These are phyloP conservation scores for Termitomyces sp. DNA, from an alignment of 1,284 basidiomycete species.

Conservation along the genomic window DNA sequence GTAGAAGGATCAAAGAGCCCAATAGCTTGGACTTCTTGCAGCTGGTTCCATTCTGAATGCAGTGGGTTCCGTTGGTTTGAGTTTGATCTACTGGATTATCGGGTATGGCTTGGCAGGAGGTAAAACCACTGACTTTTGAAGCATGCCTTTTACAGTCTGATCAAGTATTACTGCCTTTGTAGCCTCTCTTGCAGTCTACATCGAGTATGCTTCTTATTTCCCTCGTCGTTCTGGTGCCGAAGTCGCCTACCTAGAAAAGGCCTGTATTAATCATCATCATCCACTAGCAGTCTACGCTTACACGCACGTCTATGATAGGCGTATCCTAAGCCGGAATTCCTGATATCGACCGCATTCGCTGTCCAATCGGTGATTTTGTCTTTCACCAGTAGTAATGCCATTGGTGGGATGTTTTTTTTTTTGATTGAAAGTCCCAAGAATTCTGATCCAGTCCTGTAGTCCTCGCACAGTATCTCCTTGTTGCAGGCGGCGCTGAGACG, in stretches of 20 bases:
- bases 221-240: constrained; percentile 45
- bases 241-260: constrained; percentile 43
- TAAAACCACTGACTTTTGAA: constrained; percentile 11
- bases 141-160: neutral
- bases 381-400: constrained; percentile 33
- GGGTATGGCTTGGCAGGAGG: constrained; percentile 33
- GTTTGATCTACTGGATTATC: constrained; percentile 40
- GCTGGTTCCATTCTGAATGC: constrained; percentile 36
- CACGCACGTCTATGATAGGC: constrained; percentile 21
- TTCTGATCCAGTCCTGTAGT: constrained; percentile 17
- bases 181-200: constrained; percentile 30
- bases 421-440: neutral
- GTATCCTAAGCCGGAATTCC: constrained; percentile 33
- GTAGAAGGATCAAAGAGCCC: neutral
- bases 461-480: constrained; percentile 29
- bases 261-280: neutral
- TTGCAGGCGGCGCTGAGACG: constrained; percentile 24
- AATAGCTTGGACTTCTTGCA: neutral
- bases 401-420: constrained; percentile 19
- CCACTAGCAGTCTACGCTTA: neutral
- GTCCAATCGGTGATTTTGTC: constrained; percentile 38
- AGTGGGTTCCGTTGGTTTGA: constrained; percentile 38
- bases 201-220: constrained; percentile 34
- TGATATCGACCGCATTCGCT: constrained; percentile 39
- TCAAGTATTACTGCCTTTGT: neutral